Evolutionary conservation across 306 rosid species (phyloP).

Genomic region (Lagenaria siceraria): DNA sequence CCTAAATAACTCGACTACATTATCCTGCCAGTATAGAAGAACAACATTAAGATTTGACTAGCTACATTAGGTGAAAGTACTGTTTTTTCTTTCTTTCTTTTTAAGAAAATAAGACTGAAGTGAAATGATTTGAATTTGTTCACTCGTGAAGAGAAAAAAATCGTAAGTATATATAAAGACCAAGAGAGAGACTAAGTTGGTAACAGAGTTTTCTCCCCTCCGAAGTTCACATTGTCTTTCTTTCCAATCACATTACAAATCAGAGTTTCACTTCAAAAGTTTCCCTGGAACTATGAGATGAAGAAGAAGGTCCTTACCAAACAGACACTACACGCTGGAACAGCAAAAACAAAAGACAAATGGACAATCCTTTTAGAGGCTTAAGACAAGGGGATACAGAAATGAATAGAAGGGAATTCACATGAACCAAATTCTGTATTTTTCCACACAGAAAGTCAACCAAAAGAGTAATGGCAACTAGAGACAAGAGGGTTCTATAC

Average conservation of each 20-base stretch:
- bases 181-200: not conserved
- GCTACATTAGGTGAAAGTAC: not conserved
- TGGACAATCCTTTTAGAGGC: not conserved
- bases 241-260: not conserved
- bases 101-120: not conserved
- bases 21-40: constrained; percentile 51
- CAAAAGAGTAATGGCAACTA: not conserved
- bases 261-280: not conserved
- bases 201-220: not conserved
- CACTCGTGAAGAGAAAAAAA: not conserved
- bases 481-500: not conserved
- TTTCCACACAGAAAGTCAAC: not conserved
- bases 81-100: not conserved
- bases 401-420: not conserved
- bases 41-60: constrained; percentile 7
- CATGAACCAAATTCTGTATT: not conserved
- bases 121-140: not conserved
- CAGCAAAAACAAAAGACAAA: not conserved
- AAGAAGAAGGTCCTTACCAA: not conserved
- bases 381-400: not conserved
- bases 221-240: not conserved
- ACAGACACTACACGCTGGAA: not conserved
- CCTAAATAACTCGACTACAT: constrained; percentile 58
- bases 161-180: not conserved
- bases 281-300: not conserved